These are phyloP conservation scores for Rhizodiscina lignyota DNA, from an alignment of 495 filamentous ascomycete species.

Conservation along the genomic window DNA sequence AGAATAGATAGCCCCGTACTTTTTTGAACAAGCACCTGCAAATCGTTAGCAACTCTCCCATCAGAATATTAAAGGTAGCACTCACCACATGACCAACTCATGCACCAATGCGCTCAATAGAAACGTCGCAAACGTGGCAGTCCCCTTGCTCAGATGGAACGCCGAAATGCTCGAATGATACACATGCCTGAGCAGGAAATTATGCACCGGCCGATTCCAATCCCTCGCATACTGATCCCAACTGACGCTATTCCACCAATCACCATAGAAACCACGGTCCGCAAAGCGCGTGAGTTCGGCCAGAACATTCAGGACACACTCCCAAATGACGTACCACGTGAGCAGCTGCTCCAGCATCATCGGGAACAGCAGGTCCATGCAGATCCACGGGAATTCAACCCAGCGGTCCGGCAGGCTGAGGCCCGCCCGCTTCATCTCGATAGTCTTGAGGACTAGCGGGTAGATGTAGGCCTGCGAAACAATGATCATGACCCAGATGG, in stretches of 20 bases:
- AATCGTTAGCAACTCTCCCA: too few species aligned
- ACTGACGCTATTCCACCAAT: slow-evolving; percentile 41
- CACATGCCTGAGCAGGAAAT: slow-evolving; percentile 56
- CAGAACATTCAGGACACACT: slow-evolving; percentile 58
- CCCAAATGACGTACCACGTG: slow-evolving; percentile 65
- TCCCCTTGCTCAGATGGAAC: slow-evolving; percentile 46
- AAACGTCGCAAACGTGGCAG: slow-evolving; percentile 61
- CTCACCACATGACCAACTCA: slow-evolving; percentile 62
- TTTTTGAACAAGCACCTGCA: slow-evolving; percentile 66
- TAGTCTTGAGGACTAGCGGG: slow-evolving; percentile 47
- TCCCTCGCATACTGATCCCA: slow-evolving; percentile 60
- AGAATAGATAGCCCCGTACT: slow-evolving; percentile 52
- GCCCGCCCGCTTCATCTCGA: slow-evolving; percentile 45
- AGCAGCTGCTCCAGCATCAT: slow-evolving; percentile 60
- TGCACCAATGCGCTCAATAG: slow-evolving; percentile 52
- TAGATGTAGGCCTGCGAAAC: slow-evolving; percentile 37
- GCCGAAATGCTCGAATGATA: slow-evolving; percentile 58
- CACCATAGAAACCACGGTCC: slow-evolving; percentile 62
- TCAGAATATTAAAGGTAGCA: too few species aligned
- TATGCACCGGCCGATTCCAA: slow-evolving; percentile 59
- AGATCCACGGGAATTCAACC: slow-evolving; percentile 48
- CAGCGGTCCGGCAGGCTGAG: slow-evolving; percentile 41
- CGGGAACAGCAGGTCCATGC: slow-evolving; percentile 54
- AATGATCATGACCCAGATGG: slow-evolving; percentile 44
- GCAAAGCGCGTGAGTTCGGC: slow-evolving; percentile 59